Percentiles rank a stretch among this genome's conserved stretches.
phyloP scores from a whole-genome alignment of 2,329 filamentous ascomycete species.

The Stemphylium lycopersici region DNA sequence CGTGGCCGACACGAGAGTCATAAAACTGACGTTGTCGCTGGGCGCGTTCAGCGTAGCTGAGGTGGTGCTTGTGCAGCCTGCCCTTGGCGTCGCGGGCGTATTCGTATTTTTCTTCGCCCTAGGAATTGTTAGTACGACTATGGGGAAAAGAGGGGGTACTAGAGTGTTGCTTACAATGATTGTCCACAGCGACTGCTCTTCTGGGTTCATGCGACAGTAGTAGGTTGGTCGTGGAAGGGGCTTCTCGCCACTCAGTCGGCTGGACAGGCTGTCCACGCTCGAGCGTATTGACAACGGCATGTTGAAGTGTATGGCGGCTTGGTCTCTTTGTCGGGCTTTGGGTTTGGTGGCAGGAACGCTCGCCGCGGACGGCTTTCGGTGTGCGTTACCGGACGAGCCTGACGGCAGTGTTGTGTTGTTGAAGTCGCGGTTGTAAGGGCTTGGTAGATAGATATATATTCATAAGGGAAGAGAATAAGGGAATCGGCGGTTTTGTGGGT shows the following conservation, averaged over 20 bases:
- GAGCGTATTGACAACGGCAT: conserved; percentile 19
- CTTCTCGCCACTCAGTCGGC: conserved; percentile 25
- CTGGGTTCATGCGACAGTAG: conserved; percentile 28
- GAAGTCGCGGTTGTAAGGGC: not conserved
- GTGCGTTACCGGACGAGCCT: conserved; percentile 11
- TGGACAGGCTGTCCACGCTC: conserved; percentile 17
- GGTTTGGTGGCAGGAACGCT: conserved; percentile 1
- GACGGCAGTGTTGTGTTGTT: not conserved
- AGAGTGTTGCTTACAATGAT: conserved; percentile 22
- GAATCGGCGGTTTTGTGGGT: not conserved
- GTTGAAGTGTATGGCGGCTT: conserved; percentile 6
- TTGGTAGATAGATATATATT: not conserved
- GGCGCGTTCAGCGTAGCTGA: conserved; percentile 17
- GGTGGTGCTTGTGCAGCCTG: conserved; percentile 20
- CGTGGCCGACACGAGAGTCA: conserved; percentile 25
- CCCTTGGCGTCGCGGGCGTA: conserved; percentile 18
- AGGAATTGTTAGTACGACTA: conserved; percentile 1
- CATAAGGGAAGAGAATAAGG: not conserved
- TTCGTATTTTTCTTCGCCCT: conserved; percentile 27
- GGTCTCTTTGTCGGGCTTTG: not conserved
- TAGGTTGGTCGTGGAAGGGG: conserved; percentile 25
- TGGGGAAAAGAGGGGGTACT: not conserved
- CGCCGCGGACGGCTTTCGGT: conserved; percentile 7
- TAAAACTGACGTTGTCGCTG: conserved; percentile 25
- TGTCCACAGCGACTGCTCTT: conserved; percentile 24